A percentile compares a stretch with the other conserved stretches of the same genome.
phyloP scores from a whole-genome alignment of 2,329 filamentous ascomycete species.

The Clonostachys solani region DNA sequence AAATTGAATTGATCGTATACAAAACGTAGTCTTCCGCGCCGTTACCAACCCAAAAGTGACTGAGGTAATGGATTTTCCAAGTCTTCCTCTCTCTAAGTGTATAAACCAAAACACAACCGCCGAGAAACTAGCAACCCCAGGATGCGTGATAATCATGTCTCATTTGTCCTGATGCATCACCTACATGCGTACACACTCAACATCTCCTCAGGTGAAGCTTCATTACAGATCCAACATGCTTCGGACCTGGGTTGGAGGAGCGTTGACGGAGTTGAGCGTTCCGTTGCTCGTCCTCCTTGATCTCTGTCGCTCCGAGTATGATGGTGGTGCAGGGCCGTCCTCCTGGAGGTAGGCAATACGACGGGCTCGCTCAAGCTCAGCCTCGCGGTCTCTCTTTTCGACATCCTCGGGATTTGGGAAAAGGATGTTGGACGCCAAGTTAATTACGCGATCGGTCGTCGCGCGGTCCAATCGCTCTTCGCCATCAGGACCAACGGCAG shows the following conservation, averaged over 20 bases:
- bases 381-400: slow-evolving; percentile 14
- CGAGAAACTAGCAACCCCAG: too few species aligned
- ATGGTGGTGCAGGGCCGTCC: slow-evolving; percentile 38
- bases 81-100: too few species aligned
- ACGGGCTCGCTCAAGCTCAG: slow-evolving; percentile 21
- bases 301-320: slow-evolving; percentile 24
- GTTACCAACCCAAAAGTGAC: too few species aligned
- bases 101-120: too few species aligned
- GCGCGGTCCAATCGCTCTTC: background rate
- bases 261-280: slow-evolving; percentile 39
- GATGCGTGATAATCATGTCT: too few species aligned
- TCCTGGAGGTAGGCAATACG: slow-evolving; percentile 31
- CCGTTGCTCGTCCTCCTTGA: slow-evolving; percentile 29
- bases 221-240: slow-evolving; percentile 54
- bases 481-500: slow-evolving; percentile 15
- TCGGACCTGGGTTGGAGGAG: slow-evolving; percentile 47
- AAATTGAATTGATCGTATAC: too few species aligned
- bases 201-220: too few species aligned
- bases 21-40: too few species aligned
- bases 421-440: slow-evolving; percentile 37
- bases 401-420: slow-evolving; percentile 36
- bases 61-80: too few species aligned
- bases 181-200: too few species aligned
- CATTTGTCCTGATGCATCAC: too few species aligned
- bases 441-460: slow-evolving; percentile 32